Percentiles rank a stretch among this genome's conserved stretches.
These are phyloP conservation scores for Amborella trichopoda DNA, from an alignment of 164 flowering plant genomes.

Conservation along the genomic window DNA sequence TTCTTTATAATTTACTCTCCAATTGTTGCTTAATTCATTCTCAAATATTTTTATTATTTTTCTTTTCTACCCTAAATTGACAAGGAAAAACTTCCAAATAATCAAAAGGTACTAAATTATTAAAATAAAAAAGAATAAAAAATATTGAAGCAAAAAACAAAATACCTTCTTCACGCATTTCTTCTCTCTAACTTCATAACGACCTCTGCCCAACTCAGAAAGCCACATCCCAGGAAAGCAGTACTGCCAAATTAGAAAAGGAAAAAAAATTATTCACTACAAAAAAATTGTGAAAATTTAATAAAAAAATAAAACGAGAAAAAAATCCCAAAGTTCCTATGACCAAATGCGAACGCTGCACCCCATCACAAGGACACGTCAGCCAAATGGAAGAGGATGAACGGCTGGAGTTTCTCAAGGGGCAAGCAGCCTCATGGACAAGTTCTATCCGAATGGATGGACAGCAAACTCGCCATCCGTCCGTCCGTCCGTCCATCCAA, in stretches of 20 bases:
- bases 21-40: neutral
- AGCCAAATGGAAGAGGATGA: too few species aligned
- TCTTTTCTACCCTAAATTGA: neutral
- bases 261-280: too few species aligned
- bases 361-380: too few species aligned
- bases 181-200: slow-evolving; percentile 87
- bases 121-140: neutral
- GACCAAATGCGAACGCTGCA: too few species aligned
- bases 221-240: slow-evolving; percentile 67
- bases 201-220: slow-evolving; percentile 49
- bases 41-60: neutral
- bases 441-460: too few species aligned
- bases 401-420: too few species aligned
- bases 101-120: neutral
- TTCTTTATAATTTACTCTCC: neutral
- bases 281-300: too few species aligned
- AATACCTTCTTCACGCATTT: slow-evolving; percentile 66
- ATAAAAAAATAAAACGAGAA: too few species aligned
- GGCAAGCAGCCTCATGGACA: too few species aligned
- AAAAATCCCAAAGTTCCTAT: too few species aligned
- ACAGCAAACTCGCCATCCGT: too few species aligned
- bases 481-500: too few species aligned
- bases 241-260: slow-evolving; percentile 12
- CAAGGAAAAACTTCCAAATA: neutral
- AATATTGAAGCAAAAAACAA: neutral